Evolutionary conservation across 176 grass and related monocot species (phyloP).

Genomic region (Aegilops umbellulata): DNA sequence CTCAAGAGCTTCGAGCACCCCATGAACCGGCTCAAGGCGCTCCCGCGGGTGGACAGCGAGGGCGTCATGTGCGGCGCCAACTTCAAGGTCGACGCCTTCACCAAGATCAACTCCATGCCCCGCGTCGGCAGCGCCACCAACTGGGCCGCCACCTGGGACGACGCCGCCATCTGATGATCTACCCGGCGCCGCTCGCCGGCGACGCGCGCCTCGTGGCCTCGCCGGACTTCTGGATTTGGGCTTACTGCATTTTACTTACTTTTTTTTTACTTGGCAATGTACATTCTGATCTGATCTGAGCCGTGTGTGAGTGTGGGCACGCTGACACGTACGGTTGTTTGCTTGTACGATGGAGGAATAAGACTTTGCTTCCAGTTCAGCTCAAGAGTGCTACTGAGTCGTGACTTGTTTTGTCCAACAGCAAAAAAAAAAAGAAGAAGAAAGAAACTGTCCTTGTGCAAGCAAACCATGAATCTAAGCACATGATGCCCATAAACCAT

Average conservation of each 20-base stretch:
- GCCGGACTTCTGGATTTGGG: not conserved
- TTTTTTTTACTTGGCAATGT: not conserved
- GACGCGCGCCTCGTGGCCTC: not conserved
- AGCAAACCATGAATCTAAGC: no score
- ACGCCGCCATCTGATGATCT: constrained; percentile 25
- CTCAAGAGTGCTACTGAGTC: not conserved
- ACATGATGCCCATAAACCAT: not conserved
- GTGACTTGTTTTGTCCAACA: not conserved
- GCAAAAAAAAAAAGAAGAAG: no score
- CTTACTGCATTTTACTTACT: not conserved
- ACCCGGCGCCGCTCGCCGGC: not conserved
- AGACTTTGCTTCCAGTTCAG: not conserved
- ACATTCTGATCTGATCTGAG: not conserved
- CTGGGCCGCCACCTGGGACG: constrained; percentile 63
- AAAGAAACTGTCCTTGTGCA: no score
- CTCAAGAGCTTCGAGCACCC: constrained; percentile 98
- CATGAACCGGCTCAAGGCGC: constrained; percentile 76
- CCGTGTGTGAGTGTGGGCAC: not conserved
- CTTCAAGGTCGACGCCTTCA: constrained; percentile 88
- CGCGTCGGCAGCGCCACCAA: constrained; percentile 88
- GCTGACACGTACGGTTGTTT: not conserved
- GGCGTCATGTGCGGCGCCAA: constrained; percentile 84
- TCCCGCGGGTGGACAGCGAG: constrained; percentile 93
- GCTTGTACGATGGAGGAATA: constrained; percentile 16
- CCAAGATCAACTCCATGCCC: constrained; percentile 84